Evolutionary conservation across 2,329 filamentous ascomycete genomes (phyloP), one percentile per base, ranked within the genome.

Genomic region (Nemania abortiva): DNA sequence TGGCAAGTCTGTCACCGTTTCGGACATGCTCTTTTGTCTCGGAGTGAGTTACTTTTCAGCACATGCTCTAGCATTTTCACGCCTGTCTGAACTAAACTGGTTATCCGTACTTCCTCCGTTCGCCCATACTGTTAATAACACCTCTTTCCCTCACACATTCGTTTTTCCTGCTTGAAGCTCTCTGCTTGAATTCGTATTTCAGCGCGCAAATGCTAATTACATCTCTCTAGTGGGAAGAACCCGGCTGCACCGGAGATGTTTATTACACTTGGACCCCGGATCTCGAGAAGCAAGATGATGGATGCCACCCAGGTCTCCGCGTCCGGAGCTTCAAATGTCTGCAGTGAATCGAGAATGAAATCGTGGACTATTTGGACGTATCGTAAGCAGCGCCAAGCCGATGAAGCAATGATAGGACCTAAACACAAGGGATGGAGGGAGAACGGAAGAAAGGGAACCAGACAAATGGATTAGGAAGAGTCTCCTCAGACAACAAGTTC

Each of bases 271-370:
- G 59, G 59, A 54, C 59, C 1, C 15, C 24, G 0, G 59, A 62
- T 11, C 20, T 5, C 6, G 34, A 62, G 22, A 53, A 27, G 18
- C 49, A 53, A 9, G 22, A 3, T 2, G 49, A 54, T 10, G 59
- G 59, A 1, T 62, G 59, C 10, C 59, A 62, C 49, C 59, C 50
- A 3, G 59, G 59, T 22, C 49, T 62, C 6, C 34, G 37, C 0
- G 59, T 62, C n/a, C 59, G 59, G 3, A 62, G 59, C 22, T 62
- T 62, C 5, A 53, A 54, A 24, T 62, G 59, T n/a, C 59, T 62
- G 1, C 59, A 62, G 49, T 62, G 22, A 29, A 42, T 27, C 13
- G 15, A 18, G 2, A 11, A 24, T 6, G 24, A 31, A 31, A 53
- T 31, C 24, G 13, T 15, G 22, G 6, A 3, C 10, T 10, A 4